Conservation (phyloP, 257 asterid species). For the Haberlea rhodopensis region DNA sequence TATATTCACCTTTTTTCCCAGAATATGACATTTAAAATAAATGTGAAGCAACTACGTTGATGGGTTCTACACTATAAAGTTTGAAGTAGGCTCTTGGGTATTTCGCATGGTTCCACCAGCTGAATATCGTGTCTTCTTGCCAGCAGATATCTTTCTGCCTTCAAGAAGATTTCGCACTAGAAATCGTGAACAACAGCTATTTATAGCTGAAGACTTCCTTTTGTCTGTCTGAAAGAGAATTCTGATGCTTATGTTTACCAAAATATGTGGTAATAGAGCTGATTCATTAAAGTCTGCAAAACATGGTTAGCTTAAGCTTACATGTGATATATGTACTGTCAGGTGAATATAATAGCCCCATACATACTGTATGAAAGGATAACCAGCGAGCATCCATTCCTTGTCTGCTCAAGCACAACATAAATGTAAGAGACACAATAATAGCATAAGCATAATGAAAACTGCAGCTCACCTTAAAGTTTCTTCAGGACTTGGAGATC, state of each 20-base stretch:
- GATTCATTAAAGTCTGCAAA: too few relatives aligned
- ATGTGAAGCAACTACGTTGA: not conserved
- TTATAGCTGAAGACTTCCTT: not conserved
- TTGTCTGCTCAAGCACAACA: conserved; percentile 31
- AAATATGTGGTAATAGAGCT: not conserved
- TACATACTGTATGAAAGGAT: conserved; percentile 60
- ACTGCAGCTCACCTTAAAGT: conserved; percentile 31
- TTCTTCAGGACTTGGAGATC: conserved; percentile 37
- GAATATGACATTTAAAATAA: not conserved
- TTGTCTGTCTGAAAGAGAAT: not conserved
- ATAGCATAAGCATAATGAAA: conserved; percentile 9
- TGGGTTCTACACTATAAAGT: not conserved
- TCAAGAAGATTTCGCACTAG: not conserved
- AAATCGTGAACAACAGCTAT: not conserved
- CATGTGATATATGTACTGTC: too few relatives aligned
- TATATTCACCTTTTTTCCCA: not conserved
- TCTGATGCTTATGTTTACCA: not conserved
- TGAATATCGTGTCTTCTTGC: not conserved
- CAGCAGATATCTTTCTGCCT: not conserved
- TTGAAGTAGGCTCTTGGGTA: not conserved
- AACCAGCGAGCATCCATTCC: conserved; percentile 49
- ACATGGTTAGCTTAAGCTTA: too few relatives aligned
- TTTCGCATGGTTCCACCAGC: not conserved
- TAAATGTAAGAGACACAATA: conserved; percentile 11
- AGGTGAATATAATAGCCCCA: conserved; percentile 51